Percentiles rank a stretch among this genome's conserved stretches.
Conservation (phyloP, 345 rosid species). For the Hibiscus tridactylites region DNA sequence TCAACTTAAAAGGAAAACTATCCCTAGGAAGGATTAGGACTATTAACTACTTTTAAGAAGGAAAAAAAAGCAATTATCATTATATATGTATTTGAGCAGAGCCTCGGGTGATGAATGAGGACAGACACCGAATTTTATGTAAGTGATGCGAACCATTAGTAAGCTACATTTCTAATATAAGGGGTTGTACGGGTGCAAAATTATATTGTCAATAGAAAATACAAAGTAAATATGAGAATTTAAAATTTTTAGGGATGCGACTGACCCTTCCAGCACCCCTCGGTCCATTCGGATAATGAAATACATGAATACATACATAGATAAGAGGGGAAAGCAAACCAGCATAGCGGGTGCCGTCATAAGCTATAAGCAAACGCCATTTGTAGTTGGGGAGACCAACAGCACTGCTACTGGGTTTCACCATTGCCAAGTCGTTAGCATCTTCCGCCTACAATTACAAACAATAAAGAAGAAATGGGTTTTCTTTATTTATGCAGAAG, state of each 20-base stretch:
- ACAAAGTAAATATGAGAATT: too few species aligned
- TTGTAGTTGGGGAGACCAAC: slow-evolving; percentile 28
- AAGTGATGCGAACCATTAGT: too few species aligned
- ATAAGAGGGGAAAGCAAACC: slow-evolving; percentile 25
- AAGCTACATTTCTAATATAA: too few species aligned
- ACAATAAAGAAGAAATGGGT: neutral
- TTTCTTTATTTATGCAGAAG: neutral
- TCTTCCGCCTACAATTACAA: slow-evolving; percentile 7
- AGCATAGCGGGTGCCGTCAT: slow-evolving; percentile 74
- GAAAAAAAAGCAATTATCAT: neutral
- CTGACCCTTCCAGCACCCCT: too few species aligned
- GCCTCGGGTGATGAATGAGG: too few species aligned
- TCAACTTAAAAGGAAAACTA: neutral
- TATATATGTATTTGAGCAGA: neutral
- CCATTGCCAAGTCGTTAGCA: slow-evolving; percentile 15
- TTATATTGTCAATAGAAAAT: too few species aligned
- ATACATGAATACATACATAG: neutral
- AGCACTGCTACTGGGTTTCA: slow-evolving; percentile 14
- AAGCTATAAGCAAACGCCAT: slow-evolving; percentile 82
- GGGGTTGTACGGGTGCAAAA: too few species aligned
- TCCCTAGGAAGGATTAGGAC: neutral
- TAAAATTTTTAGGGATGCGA: too few species aligned
- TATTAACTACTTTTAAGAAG: neutral
- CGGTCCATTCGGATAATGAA: too few species aligned
- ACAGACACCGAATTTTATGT: too few species aligned